These are phyloP conservation scores for Candida boidinii DNA, from an alignment of 805 yeast genomes.

Conservation along the genomic window DNA sequence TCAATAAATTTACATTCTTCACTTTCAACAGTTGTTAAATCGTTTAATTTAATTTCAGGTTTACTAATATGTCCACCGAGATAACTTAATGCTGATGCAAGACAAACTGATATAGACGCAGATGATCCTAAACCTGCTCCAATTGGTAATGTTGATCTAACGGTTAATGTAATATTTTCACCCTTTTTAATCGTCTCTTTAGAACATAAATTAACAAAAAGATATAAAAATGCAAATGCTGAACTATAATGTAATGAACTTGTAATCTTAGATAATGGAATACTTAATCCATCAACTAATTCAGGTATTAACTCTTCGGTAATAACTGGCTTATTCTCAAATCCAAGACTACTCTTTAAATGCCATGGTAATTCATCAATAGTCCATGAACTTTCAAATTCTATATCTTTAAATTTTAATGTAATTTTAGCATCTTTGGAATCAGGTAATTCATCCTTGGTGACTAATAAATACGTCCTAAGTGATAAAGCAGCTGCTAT, in stretches of 20 bases:
- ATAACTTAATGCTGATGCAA: conserved; percentile 64
- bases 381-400: conserved; percentile 57
- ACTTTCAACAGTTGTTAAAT: conserved; percentile 24
- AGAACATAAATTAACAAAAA: conserved; percentile 53
- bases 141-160: conserved; percentile 81
- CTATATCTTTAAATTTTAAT: conserved; percentile 80
- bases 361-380: conserved; percentile 55
- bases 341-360: conserved; percentile 17
- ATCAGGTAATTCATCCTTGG: conserved; percentile 30
- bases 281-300: conserved; percentile 40
- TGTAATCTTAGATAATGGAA: conserved; percentile 34
- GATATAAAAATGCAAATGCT: conserved; percentile 75
- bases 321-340: conserved; percentile 20
- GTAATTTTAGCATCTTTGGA: conserved; percentile 37
- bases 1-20: conserved; percentile 58
- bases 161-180: conserved; percentile 46
- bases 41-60: conserved; percentile 28
- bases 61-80: conserved; percentile 45
- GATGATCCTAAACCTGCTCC: conserved; percentile 97
- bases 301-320: conserved; percentile 54
- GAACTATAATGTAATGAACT: conserved; percentile 64
- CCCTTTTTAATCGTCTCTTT: conserved; percentile 38
- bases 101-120: conserved; percentile 80
- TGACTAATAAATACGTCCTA: conserved; percentile 70
- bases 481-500: conserved; percentile 91